Evolutionary conservation across 1,284 basidiomycete species (phyloP).

Genomic region (Apiotrichum mycotoxinovorans): DNA sequence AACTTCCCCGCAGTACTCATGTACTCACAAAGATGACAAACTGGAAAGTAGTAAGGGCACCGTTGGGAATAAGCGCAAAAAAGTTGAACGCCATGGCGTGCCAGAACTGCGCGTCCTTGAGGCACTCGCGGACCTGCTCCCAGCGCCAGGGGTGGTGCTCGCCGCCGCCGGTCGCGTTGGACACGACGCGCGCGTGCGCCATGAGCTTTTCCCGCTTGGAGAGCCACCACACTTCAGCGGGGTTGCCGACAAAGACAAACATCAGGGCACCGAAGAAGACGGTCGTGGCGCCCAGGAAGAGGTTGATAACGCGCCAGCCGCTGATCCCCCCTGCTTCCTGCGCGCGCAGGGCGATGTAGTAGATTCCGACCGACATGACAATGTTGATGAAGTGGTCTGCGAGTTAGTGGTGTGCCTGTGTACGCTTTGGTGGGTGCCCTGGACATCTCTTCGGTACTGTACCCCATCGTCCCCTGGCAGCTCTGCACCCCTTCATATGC

Average conservation of each 20-base stretch:
- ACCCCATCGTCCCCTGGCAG: no score
- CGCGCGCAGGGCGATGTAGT: conserved; percentile 26
- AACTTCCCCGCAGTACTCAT: no score
- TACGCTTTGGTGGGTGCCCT: no score
- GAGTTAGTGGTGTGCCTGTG: no score
- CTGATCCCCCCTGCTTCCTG: conserved; percentile 20
- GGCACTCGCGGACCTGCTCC: conserved; percentile 30
- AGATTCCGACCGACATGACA: conserved; percentile 22
- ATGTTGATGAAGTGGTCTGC: conserved; percentile 14
- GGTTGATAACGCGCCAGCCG: conserved; percentile 35
- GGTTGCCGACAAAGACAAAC: conserved; percentile 27
- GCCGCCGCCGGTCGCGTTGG: conserved; percentile 20
- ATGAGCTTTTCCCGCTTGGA: conserved; percentile 27
- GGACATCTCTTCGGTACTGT: no score
- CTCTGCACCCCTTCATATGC: no score
- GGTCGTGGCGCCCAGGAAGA: conserved; percentile 33
- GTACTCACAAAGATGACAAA: conserved; percentile 11
- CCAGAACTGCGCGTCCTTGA: conserved; percentile 31
- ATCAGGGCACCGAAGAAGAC: conserved; percentile 11
- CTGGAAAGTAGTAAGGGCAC: conserved; percentile 27
- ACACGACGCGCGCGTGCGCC: conserved; percentile 28
- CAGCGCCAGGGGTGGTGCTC: conserved; percentile 30
- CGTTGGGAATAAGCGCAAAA: conserved; percentile 29
- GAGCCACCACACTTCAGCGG: conserved; percentile 33
- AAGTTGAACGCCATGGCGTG: conserved; percentile 21